Evolutionary conservation across 164 flowering plant genomes (phyloP).

Genomic region (Aristolochia californica): DNA sequence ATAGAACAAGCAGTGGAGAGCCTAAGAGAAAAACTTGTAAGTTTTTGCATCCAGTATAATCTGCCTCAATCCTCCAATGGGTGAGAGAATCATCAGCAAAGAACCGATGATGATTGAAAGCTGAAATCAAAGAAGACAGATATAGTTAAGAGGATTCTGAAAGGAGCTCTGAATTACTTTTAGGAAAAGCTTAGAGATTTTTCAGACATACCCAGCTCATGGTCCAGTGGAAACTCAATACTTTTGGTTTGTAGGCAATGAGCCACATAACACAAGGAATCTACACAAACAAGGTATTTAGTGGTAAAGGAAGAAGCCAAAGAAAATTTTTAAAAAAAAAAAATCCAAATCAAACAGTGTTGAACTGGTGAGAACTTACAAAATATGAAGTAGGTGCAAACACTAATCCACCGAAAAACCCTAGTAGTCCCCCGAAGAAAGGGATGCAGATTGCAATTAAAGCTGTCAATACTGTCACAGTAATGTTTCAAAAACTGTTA

Average conservation of each 20-base stretch:
- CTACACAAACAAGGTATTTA: constrained; percentile 9
- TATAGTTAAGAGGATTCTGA: no score
- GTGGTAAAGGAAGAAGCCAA: no score
- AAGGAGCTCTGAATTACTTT: no score
- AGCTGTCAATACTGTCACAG: constrained; percentile 11
- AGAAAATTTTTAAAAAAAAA: not conserved
- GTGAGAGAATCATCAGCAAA: constrained; percentile 14
- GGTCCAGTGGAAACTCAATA: constrained; percentile 23
- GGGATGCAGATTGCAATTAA: constrained; percentile 22
- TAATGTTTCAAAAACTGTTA: no score
- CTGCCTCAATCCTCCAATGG: constrained; percentile 23
- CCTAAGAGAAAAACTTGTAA: constrained; percentile 24
- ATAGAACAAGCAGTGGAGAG: not conserved
- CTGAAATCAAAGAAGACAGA: constrained; percentile 10
- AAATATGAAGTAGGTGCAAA: constrained; percentile 26
- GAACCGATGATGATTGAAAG: constrained; percentile 19
- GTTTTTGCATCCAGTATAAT: constrained; percentile 14
- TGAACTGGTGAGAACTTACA: constrained; percentile 12
- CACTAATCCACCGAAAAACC: constrained; percentile 30
- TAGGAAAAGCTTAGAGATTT: not conserved
- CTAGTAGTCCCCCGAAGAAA: constrained; percentile 32
- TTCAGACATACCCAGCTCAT: constrained; percentile 16
- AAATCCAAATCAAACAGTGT: not conserved
- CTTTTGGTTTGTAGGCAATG: constrained; percentile 12
- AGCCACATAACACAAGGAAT: constrained; percentile 33